A percentile compares a stretch with the other conserved stretches of the same genome.
phyloP scores from a whole-genome alignment of 306 rosid species.

The Ammopiptanthus mongolicus region DNA sequence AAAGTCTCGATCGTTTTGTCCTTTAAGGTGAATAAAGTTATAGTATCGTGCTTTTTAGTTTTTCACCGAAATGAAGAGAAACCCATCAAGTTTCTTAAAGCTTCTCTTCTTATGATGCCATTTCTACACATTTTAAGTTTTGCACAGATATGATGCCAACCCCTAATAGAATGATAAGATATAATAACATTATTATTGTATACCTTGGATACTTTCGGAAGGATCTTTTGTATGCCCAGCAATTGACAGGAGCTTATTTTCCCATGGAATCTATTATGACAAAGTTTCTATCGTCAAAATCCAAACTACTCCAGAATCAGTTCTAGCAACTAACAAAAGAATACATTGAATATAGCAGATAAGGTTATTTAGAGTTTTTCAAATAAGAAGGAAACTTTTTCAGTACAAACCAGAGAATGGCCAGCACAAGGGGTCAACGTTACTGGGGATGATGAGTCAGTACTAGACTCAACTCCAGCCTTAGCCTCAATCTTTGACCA shows the following conservation, averaged over 20 bases:
- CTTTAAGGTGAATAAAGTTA: constrained; percentile 7
- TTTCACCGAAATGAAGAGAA: neutral
- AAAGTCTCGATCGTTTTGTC: neutral
- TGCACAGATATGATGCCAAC: constrained; percentile 11
- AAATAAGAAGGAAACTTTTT: neutral
- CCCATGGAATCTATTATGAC: constrained; percentile 70
- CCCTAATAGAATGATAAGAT: neutral
- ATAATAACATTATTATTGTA: neutral
- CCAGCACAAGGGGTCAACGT: constrained; percentile 78
- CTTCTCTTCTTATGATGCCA: neutral
- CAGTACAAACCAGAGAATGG: constrained; percentile 77
- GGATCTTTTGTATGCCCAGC: constrained; percentile 92
- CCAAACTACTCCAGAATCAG: constrained; percentile 6
- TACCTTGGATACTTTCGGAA: constrained; percentile 77
- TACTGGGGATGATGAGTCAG: constrained; percentile 42
- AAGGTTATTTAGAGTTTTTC: neutral
- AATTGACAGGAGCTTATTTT: constrained; percentile 64
- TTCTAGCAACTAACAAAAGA: neutral
- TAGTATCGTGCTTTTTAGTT: neutral
- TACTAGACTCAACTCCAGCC: constrained; percentile 38
- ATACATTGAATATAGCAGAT: neutral
- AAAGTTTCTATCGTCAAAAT: constrained; percentile 17
- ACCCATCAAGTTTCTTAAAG: neutral
- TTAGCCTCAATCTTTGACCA: constrained; percentile 79
- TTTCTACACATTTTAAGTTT: neutral